phyloP scores from a whole-genome alignment of 78 protist genomes.

The Dictyostelium capitatum region DNA sequence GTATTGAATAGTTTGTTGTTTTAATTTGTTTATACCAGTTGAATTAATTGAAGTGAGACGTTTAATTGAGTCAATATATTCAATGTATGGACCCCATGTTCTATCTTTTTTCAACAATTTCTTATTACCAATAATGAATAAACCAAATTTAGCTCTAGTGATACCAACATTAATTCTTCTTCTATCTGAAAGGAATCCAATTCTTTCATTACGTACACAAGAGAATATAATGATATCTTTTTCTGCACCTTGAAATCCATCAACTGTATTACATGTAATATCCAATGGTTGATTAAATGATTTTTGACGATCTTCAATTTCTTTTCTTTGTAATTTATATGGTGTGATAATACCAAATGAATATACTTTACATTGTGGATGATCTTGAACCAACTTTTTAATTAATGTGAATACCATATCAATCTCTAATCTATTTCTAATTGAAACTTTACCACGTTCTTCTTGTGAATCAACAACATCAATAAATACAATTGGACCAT shows the following conservation, averaged over 20 bases:
- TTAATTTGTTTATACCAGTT: not conserved
- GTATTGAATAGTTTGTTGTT: not conserved
- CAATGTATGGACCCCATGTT: slow-evolving; percentile 18
- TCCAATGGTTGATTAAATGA: too few species aligned
- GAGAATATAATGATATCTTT: slow-evolving; percentile 86
- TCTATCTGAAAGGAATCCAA: slow-evolving; percentile 92
- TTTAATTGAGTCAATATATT: too few species aligned
- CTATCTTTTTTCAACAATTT: not conserved
- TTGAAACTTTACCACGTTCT: not conserved
- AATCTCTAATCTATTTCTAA: slow-evolving; percentile 10
- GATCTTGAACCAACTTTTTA: not conserved
- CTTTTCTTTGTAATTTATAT: slow-evolving; percentile 39
- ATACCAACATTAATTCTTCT: slow-evolving; percentile 94
- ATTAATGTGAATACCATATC: not conserved
- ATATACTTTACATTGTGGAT: not conserved
- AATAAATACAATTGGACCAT: slow-evolving; percentile 27
- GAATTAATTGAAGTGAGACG: not conserved
- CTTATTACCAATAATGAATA: slow-evolving; percentile 83
- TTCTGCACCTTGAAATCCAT: slow-evolving; percentile 93
- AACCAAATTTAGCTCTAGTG: slow-evolving; percentile 88
- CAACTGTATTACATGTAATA: too few species aligned
- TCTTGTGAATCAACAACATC: slow-evolving; percentile 1
- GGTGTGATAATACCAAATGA: slow-evolving; percentile 35
- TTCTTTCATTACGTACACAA: slow-evolving; percentile 84
- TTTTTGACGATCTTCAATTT: too few species aligned